These are phyloP conservation scores for Lasiosphaeria ovina DNA, from an alignment of 495 filamentous ascomycete species.

Conservation along the genomic window DNA sequence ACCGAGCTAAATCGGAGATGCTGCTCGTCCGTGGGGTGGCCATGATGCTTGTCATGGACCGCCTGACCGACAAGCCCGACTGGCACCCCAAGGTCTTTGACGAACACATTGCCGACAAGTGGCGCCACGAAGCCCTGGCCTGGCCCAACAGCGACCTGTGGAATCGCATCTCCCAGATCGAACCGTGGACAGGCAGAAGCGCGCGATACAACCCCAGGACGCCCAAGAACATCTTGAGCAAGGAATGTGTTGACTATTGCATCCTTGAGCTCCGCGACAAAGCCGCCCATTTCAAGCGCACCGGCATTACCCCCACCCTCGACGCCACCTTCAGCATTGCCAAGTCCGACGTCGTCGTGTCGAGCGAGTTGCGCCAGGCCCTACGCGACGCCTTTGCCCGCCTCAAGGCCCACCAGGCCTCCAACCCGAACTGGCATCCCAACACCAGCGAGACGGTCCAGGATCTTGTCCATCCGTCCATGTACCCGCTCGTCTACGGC, in stretches of 20 bases:
- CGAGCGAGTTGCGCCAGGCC: constrained; percentile 12
- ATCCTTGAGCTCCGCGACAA: constrained; percentile 52
- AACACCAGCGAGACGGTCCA: constrained; percentile 54
- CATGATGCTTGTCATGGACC: constrained; percentile 42
- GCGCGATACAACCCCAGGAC: too few species aligned
- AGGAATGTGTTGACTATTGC: constrained; percentile 48
- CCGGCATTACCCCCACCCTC: constrained; percentile 35
- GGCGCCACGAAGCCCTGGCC: constrained; percentile 36
- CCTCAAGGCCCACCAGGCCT: constrained; percentile 44
- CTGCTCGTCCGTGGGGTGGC: constrained; percentile 36
- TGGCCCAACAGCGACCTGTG: too few species aligned
- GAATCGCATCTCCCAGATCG: too few species aligned
- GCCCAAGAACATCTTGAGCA: constrained; percentile 21
- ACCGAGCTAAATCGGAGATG: constrained; percentile 7
- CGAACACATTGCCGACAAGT: constrained; percentile 38
- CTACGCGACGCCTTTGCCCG: constrained; percentile 25
- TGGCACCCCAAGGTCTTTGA: constrained; percentile 60
- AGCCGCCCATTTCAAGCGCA: constrained; percentile 33
- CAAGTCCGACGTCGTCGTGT: constrained; percentile 33
- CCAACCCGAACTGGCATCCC: constrained; percentile 58
- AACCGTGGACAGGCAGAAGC: too few species aligned
- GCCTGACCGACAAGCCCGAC: constrained; percentile 41
- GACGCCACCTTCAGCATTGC: constrained; percentile 23
- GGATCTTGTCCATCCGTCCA: constrained; percentile 60
- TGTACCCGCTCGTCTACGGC: constrained; percentile 58